Evolutionary conservation across 768 basidiomycete genomes (phyloP).

Genomic region (Tulasnella sp.): DNA sequence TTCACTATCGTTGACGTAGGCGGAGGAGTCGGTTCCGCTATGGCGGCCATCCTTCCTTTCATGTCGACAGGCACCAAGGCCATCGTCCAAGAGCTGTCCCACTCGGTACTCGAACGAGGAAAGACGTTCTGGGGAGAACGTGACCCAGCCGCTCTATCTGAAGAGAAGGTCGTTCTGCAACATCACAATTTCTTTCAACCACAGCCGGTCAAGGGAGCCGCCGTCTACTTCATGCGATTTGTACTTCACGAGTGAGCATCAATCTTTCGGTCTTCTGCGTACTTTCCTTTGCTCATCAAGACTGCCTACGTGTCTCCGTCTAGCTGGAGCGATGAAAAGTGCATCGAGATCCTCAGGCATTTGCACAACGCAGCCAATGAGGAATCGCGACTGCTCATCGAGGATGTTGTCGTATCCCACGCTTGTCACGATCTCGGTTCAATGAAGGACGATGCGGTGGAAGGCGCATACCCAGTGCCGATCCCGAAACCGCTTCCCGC

Average conservation of each 20-base stretch:
- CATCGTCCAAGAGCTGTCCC: constrained; percentile 6
- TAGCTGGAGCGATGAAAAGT: constrained; percentile 14
- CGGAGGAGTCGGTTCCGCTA: constrained; percentile 2
- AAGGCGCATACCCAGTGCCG: constrained; percentile 19
- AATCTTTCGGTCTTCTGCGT: not conserved
- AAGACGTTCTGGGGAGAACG: not conserved
- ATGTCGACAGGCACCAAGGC: not conserved
- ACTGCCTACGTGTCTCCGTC: not conserved
- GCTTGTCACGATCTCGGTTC: constrained; percentile 10
- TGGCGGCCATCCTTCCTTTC: not conserved
- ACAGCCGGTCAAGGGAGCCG: constrained; percentile 33
- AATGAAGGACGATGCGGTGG: not conserved
- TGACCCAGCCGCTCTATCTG: not conserved
- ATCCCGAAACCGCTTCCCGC: constrained; percentile 10
- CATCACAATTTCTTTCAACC: constrained; percentile 35
- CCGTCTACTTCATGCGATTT: constrained; percentile 32
- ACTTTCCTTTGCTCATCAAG: not conserved
- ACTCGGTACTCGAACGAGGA: not conserved
- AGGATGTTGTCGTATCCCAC: not conserved
- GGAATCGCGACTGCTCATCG: constrained; percentile 7
- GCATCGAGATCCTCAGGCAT: constrained; percentile 31
- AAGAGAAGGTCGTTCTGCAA: not conserved
- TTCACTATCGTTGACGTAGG: constrained; percentile 13
- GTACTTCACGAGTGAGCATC: constrained; percentile 25
- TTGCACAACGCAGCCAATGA: constrained; percentile 14